phyloP scores from a whole-genome alignment of 1,284 basidiomycete genomes.

The Takashimella tepidaria region DNA sequence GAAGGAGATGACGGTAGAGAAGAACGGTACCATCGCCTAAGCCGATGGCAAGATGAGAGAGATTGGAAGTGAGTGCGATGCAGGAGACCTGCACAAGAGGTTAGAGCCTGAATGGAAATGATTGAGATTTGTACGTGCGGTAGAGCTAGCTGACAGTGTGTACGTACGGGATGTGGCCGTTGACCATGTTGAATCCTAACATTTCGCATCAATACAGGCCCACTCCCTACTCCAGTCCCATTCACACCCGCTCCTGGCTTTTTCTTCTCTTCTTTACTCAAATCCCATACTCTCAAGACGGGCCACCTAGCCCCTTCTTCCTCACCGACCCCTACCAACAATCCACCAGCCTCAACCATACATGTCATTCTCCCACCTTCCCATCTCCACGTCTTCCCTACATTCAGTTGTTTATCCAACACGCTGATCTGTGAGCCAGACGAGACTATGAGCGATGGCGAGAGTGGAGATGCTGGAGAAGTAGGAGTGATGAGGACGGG shows the following conservation, averaged over 20 bases:
- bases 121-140: no score
- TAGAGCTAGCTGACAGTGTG: no score
- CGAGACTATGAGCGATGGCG: constrained; percentile 34
- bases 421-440: constrained; percentile 32
- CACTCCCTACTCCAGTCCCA: constrained; percentile 16
- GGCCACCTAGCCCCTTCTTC: constrained; percentile 69
- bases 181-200: constrained; percentile 69
- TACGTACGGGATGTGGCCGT: constrained; percentile 73
- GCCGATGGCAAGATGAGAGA: constrained; percentile 83
- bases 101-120: no score
- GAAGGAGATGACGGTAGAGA: constrained; percentile 82
- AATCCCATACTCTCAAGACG: constrained; percentile 83
- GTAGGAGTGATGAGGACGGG: constrained; percentile 36
- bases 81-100: constrained; percentile 69
- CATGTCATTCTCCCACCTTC: constrained; percentile 47
- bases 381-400: constrained; percentile 69
- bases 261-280: constrained; percentile 69
- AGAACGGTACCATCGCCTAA: constrained; percentile 92
- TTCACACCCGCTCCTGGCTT: constrained; percentile 44
- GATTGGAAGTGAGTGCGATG: constrained; percentile 69
- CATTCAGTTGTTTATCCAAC: constrained; percentile 68
- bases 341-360: constrained; percentile 66
- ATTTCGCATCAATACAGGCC: constrained; percentile 67
- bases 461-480: constrained; percentile 31
- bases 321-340: constrained; percentile 80